Conservation (phyloP, 371 early-diverging fungal genomes). For the Mucor saturninus region DNA sequence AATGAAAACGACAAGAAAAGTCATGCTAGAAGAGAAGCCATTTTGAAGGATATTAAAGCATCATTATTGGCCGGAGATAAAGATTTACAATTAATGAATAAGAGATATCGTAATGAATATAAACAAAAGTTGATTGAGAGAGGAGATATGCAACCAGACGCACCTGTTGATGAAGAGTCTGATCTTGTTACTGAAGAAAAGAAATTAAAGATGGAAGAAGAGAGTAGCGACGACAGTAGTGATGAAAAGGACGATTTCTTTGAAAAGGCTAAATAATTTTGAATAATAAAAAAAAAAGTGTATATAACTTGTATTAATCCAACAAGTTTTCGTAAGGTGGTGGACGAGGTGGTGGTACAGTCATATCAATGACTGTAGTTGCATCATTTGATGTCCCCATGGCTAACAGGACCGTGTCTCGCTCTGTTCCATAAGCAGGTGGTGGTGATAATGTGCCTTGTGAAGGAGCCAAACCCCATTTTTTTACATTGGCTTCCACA, state of each 20-base stretch:
- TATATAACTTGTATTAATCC: constrained; percentile 3
- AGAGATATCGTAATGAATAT: constrained; percentile 39
- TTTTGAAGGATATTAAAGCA: constrained; percentile 33
- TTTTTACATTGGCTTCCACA: constrained; percentile 85
- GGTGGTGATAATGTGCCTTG: constrained; percentile 75
- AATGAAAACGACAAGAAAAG: constrained; percentile 29
- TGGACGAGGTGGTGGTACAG: constrained; percentile 4
- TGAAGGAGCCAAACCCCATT: constrained; percentile 79
- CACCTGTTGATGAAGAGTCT: constrained; percentile 26
- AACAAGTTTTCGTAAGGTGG: constrained; percentile 12
- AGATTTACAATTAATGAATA: constrained; percentile 29
- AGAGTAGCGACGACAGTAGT: not conserved
- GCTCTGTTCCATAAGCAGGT: constrained; percentile 66
- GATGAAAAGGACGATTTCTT: constrained; percentile 36
- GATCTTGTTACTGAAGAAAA: constrained; percentile 13
- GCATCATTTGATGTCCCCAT: constrained; percentile 38
- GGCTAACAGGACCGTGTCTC: constrained; percentile 50
- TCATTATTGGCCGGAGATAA: constrained; percentile 27
- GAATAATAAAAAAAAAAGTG: not conserved
- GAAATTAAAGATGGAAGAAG: not conserved
- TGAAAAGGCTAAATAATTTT: constrained; percentile 24
- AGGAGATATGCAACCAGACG: constrained; percentile 24
- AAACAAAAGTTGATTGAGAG: constrained; percentile 34
- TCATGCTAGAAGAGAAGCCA: constrained; percentile 17
- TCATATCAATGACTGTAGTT: not conserved